A percentile compares a stretch with the other conserved stretches of the same genome.
Conservation (phyloP, 108 stramenopile species). For the Pseudonitzschia multiseries region DNA sequence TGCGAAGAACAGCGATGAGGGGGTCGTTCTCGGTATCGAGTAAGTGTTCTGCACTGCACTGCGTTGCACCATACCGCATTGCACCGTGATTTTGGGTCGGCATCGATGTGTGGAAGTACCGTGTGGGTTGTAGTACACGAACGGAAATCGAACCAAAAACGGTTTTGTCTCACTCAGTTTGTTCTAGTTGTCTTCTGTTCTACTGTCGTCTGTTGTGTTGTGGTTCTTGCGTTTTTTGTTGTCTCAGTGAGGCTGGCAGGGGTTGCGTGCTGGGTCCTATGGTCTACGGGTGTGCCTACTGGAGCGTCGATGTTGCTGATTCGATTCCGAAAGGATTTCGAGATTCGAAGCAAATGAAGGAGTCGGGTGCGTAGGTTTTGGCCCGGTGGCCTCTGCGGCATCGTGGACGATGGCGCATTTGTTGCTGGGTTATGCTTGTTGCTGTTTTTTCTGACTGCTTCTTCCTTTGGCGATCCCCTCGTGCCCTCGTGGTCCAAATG, state of each 20-base stretch:
- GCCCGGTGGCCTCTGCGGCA: no score
- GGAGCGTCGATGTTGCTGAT: constrained; percentile 51
- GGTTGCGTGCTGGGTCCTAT: constrained; percentile 89
- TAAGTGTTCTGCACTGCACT: neutral
- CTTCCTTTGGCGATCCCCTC: neutral
- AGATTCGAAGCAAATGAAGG: constrained; percentile 80
- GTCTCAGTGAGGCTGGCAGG: constrained; percentile 65
- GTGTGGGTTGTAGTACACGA: no score
- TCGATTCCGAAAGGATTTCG: constrained; percentile 67
- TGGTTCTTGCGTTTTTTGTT: no score
- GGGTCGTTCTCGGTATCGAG: constrained; percentile 27
- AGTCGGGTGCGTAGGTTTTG: constrained; percentile 28
- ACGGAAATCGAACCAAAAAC: no score
- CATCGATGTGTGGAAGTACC: no score
- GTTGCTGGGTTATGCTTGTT: neutral
- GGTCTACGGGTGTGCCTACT: constrained; percentile 84
- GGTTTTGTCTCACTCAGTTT: neutral
- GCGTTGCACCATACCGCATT: no score
- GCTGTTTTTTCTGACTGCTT: neutral
- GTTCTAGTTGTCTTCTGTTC: constrained; percentile 9
- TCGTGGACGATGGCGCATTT: neutral
- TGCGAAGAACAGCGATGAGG: neutral
- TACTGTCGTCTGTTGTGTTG: constrained; percentile 61
- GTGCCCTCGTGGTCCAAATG: neutral
- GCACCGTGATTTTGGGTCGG: no score